These are phyloP conservation scores for Cubamyces lactineus DNA, from an alignment of 768 basidiomycete genomes.

Conservation along the genomic window DNA sequence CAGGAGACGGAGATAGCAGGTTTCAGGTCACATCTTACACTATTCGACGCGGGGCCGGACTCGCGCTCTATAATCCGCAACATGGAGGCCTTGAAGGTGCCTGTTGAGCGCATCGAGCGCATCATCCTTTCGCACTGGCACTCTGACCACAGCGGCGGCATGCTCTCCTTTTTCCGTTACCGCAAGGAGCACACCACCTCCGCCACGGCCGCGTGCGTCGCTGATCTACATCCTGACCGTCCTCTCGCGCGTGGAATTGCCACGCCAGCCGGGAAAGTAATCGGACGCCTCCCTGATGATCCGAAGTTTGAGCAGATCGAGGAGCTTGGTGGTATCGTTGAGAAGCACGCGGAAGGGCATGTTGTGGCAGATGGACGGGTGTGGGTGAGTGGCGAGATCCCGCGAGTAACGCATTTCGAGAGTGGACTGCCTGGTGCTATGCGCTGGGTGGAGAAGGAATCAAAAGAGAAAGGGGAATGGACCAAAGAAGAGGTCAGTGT, in stretches of 20 bases:
- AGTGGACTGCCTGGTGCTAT: slow-evolving; percentile 67
- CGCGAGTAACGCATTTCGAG: slow-evolving; percentile 70
- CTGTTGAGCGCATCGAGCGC: slow-evolving; percentile 56
- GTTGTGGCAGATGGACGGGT: slow-evolving; percentile 62
- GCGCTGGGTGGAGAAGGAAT: slow-evolving; percentile 51
- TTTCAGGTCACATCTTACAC: slow-evolving; percentile 50
- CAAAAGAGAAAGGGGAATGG: slow-evolving; percentile 43
- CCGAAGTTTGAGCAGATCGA: slow-evolving; percentile 73
- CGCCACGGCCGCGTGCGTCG: slow-evolving; percentile 41
- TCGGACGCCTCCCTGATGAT: slow-evolving; percentile 65
- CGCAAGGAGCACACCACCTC: slow-evolving; percentile 35
- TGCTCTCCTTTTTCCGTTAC: slow-evolving; percentile 63
- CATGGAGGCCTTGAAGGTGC: slow-evolving; percentile 58
- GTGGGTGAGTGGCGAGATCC: slow-evolving; percentile 83
- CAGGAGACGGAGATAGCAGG: slow-evolving; percentile 62
- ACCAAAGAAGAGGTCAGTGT: slow-evolving; percentile 54
- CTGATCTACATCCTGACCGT: slow-evolving; percentile 79
- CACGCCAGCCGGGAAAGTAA: slow-evolving; percentile 45
- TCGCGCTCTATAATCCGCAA: slow-evolving; percentile 76
- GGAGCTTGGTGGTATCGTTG: slow-evolving; percentile 55
- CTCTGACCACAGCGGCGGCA: slow-evolving; percentile 48
- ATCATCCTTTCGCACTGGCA: slow-evolving; percentile 83
- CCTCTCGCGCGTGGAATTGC: slow-evolving; percentile 78
- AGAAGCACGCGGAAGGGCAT: slow-evolving; percentile 63
- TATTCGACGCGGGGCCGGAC: slow-evolving; percentile 89